Evolutionary conservation across 129 eudicot genomes (phyloP).

Genomic region (Dittrichia graveolens): DNA sequence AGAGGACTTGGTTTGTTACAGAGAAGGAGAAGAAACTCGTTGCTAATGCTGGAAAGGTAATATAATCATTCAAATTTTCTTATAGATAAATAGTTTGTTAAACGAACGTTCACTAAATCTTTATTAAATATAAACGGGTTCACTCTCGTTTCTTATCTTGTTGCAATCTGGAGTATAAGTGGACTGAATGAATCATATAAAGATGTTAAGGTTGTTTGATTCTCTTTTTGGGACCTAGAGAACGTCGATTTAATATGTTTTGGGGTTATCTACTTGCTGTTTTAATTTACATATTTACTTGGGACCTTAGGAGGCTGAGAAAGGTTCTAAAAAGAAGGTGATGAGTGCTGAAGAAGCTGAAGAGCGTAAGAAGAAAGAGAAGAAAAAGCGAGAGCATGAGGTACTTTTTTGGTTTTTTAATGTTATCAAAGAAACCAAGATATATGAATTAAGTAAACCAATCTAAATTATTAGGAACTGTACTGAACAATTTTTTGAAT

Average conservation of each 20-base stretch:
- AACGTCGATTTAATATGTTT: not conserved
- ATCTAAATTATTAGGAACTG: not conserved
- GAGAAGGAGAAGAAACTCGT: slow-evolving; percentile 78
- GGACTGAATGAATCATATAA: too few species aligned
- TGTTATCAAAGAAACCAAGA: not conserved
- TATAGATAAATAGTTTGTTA: not conserved
- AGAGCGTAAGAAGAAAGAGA: slow-evolving; percentile 87
- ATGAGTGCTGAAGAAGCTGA: slow-evolving; percentile 96
- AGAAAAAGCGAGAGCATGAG: slow-evolving; percentile 89
- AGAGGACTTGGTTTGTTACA: slow-evolving; percentile 87
- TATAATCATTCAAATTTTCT: not conserved
- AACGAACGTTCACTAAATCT: not conserved
- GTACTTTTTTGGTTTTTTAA: slow-evolving; percentile 34
- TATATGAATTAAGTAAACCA: not conserved
- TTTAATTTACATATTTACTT: slow-evolving; percentile 6
- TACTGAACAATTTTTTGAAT: slow-evolving; percentile 6
- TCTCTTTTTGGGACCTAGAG: not conserved
- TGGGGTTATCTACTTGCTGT: not conserved
- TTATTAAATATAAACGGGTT: not conserved
- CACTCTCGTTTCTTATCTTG: not conserved
- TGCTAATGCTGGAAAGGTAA: slow-evolving; percentile 77
- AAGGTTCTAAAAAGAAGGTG: slow-evolving; percentile 51
- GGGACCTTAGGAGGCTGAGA: slow-evolving; percentile 51
- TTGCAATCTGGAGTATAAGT: not conserved
- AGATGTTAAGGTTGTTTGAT: not conserved